Evolutionary conservation across 2,329 filamentous ascomycete species (phyloP).

Genomic region (Aureobasidium sp.): DNA sequence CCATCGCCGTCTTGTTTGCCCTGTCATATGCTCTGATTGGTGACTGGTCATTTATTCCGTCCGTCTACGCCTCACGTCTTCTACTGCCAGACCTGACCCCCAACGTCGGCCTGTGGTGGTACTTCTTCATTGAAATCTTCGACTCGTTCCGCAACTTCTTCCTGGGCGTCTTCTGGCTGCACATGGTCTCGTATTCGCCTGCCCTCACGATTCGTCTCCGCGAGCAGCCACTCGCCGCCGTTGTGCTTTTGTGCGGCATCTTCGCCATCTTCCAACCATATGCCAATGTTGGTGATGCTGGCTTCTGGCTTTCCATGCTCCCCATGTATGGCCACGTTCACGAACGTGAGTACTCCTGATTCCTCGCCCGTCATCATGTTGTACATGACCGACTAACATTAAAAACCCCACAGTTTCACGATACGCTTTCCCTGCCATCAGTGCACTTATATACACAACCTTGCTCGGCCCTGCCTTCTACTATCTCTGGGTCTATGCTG

Average conservation of each 20-base stretch:
- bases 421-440: constrained; percentile 79
- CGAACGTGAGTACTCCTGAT: constrained; percentile 48
- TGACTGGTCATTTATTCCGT: constrained; percentile 79
- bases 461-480: constrained; percentile 93
- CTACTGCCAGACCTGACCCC: constrained; percentile 86
- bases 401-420: constrained; percentile 59
- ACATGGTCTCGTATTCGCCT: constrained; percentile 81
- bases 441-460: constrained; percentile 76
- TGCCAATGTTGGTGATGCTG: constrained; percentile 82
- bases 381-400: background rate
- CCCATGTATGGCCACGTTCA: constrained; percentile 87
- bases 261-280: constrained; percentile 97
- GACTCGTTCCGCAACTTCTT: constrained; percentile 97
- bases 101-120: constrained; percentile 97
- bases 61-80: constrained; percentile 89
- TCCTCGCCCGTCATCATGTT: background rate
- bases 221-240: constrained; percentile 75
- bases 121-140: constrained; percentile 99
- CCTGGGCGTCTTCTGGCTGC: constrained; percentile 95
- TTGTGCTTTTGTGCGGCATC: constrained; percentile 76
- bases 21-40: constrained; percentile 66
- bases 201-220: constrained; percentile 76
- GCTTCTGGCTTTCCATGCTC: constrained; percentile 72
- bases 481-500: constrained; percentile 95
- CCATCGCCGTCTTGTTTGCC: constrained; percentile 54